Evolutionary conservation across 768 basidiomycete genomes (phyloP), one percentile per base, ranked within the genome.

Genomic region (Tylopilus rubrobrunneus): DNA sequence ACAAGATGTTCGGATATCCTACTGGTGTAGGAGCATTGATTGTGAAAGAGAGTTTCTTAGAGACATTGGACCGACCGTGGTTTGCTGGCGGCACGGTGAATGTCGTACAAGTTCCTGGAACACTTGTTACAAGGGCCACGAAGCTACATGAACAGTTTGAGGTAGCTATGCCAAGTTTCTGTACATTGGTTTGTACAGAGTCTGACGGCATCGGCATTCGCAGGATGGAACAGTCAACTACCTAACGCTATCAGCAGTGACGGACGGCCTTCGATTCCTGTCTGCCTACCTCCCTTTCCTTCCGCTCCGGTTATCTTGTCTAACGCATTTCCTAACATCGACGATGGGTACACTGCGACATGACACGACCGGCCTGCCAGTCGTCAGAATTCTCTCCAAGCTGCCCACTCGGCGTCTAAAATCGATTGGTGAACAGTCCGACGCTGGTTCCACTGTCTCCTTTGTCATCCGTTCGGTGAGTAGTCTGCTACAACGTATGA

Each of bases 1-100:
- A 93, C 72, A 93, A 93, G 61, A 91, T 92, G 86, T 89, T 91
- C 57, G 90, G 90, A 31, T 92, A 84, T 60, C 90, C 90, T 12
- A 92, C 89, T 0, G 90, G 90, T 9, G 81, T 92, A 42, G 90
- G 91, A 36, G 89, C 89, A 12, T 74, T 93, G 5, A 68, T 93
- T 27, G 84, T 87, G 44, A 87, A 84, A 65, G 83, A 85, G 62
- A 78, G 79, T 8, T 89, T 90, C 60, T 69, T 90, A 47, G 67
- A 67, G 6, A 71, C 72, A 45, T 73, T 89, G 39, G 74, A 81
- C 49, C 80, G 88, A 8, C 89, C 88, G 0, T 93, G 90, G 90
- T 92, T 92, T 65, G 81, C 89, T 3, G 90, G 90, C 27, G 89
- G 89, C 2, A 89, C 83, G 0, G 89, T 92, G 19, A 83, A 88